Base-by-base conservation (phyloP, 2,329 filamentous ascomycete genomes). In the Colletotrichum orbiculare region DNA sequence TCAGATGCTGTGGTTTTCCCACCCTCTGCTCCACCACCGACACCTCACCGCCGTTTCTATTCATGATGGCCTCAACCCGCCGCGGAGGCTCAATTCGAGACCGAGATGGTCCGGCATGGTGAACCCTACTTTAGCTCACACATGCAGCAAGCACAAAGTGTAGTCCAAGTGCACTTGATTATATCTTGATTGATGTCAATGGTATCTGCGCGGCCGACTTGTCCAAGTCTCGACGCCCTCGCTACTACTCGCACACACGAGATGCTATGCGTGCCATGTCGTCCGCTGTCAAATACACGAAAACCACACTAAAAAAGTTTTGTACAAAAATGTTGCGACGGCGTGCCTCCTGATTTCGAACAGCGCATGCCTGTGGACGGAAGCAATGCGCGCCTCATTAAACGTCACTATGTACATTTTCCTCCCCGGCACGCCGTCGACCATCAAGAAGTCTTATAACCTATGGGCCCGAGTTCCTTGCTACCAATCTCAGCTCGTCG, bases 301-400 rank as follows among this genome's bases (percentile, higher is more conserved):
- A 58, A 49, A 56, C 34, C 42, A 67, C 56, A 63, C 47, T 68
- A 38, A 63, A 68, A 25, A 25, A 25, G 25, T 68, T 59, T 66
- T 73, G 70, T 72, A 71, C 72, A 73, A 43, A 73, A 62, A 73
- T 73, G 68, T 65, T 54, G 54, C 52, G 33, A 59, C 64, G 60
- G 63, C 65, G 60, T 60, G 53, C 53, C 67, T 60, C 46, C 64
- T 60, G 61, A 33, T 39, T 25, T 47, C 55, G 41, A 17, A 10
- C 60, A 39, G 11, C 35, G 37, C 39, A 34, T 25, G 25, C 25
- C 3, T 25, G 25, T 25, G 25, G 25, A 25, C 25, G 25, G 25
- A 25, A 25, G 25, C 25, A 25, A 25, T 25, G 25, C 25, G 25
- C 25, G 15, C 63, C 52, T 63, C 63, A 65, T 65, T 62, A 65